Base-by-base conservation (phyloP, 2,329 filamentous ascomycete genomes). In the Tolypocladium album region DNA sequence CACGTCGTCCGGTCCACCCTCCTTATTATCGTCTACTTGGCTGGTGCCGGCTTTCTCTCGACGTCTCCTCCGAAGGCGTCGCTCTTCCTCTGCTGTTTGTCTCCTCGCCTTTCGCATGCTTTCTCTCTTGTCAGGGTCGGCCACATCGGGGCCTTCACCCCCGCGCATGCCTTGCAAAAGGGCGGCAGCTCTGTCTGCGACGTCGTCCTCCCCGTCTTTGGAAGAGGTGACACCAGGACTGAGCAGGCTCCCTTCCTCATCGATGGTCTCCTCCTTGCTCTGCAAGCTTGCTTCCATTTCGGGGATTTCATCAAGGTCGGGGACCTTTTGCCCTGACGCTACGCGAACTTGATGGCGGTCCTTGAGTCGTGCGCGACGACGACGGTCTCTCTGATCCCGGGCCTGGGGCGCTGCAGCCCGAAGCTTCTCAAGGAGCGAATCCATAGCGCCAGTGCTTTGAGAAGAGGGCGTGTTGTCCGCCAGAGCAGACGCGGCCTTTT, bases 361-460 rank as follows among this genome's bases (percentile, higher is more conserved):
- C 82, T 96, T 95, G 67, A 97, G 82, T 59, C 93, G 83, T 45
- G 92, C 92, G 65, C 93, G 85, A 61, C 93, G 85, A 64, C 94
- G 86, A 67, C 92, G 86, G 73, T 97, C 94, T 69, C 93, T 85
- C 73, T 95, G 89, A 72, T 97, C 92, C 72, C 90, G 83, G 36
- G 90, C 85, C 76, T 96, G 90, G 38, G 94, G 93, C 60, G 92
- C 93, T 1, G 94, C 94, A 60, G 92, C 92, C 61, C 94, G 88
- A 60, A 99, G 79, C 75, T 97, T 97, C 83, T 97, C 91, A 56
- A 99, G 84, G 31, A 99, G 79, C 47, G 89, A 90, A 76, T 99
- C 94, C 92, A 99, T 97, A 58, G 92, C 94, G 59, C 93, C 94
- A 8, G 90, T 91, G 60, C 85, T 88, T 39, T 90, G 88, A 3